phyloP scores from a whole-genome alignment of 768 basidiomycete genomes.

The Gelatoporia subvermispora region DNA sequence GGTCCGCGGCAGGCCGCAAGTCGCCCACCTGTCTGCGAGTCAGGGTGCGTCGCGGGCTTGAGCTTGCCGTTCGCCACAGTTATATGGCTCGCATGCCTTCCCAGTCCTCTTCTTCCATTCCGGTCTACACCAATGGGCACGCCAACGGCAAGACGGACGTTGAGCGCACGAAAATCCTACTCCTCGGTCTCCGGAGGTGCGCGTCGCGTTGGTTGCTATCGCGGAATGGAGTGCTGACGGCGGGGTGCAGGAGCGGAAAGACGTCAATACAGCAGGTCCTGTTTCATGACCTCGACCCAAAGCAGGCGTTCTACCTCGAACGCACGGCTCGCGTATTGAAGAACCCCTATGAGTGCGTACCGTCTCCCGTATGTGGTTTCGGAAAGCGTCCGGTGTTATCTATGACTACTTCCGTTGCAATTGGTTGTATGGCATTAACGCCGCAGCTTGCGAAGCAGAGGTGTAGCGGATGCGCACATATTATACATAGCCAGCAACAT shows the following conservation, averaged over 20 bases:
- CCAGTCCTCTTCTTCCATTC: constrained; percentile 1
- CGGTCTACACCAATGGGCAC: not conserved
- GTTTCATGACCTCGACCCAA: constrained; percentile 79
- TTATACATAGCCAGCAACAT: too few relatives aligned
- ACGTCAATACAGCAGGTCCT: constrained; percentile 87
- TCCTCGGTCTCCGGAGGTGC: constrained; percentile 71
- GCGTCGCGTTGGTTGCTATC: constrained; percentile 1
- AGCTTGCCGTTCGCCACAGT: too few relatives aligned
- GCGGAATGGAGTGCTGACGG: not conserved
- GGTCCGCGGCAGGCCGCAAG: too few relatives aligned
- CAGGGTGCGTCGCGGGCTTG: too few relatives aligned
- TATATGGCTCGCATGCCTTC: constrained; percentile 4
- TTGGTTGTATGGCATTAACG: too few relatives aligned
- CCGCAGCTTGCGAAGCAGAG: too few relatives aligned
- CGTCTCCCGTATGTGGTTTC: not conserved
- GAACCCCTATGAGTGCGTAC: constrained; percentile 73
- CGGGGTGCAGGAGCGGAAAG: constrained; percentile 71
- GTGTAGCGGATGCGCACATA: too few relatives aligned
- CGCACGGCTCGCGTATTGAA: constrained; percentile 75
- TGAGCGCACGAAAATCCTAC: constrained; percentile 61
- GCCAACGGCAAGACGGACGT: constrained; percentile 4
- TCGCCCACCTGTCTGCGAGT: too few relatives aligned
- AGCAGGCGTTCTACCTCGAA: constrained; percentile 88
- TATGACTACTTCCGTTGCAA: too few relatives aligned
- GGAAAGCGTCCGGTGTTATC: not conserved